Evolutionary conservation across 2,329 filamentous ascomycete species (phyloP).

Genomic region (Nothophoma quercina): DNA sequence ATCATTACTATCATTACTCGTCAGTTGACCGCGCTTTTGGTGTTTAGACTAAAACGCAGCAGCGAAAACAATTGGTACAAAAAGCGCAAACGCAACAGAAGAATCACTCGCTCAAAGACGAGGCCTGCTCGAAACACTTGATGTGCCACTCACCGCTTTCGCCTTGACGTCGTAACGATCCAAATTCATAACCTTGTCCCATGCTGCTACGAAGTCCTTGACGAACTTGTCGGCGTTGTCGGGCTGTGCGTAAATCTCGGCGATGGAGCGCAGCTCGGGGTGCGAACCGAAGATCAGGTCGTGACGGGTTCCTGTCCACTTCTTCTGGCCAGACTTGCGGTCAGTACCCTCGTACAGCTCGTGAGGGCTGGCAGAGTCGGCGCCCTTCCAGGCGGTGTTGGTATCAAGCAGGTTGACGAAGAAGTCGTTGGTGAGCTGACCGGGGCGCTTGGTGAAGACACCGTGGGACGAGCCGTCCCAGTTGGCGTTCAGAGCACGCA

Average conservation of each 20-base stretch:
- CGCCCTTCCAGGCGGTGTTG: slow-evolving; percentile 69
- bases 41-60: slow-evolving; percentile 4
- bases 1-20: slow-evolving; percentile 34
- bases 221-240: slow-evolving; percentile 71
- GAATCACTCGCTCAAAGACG: slow-evolving; percentile 30
- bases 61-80: slow-evolving; percentile 15
- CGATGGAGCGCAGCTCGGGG: slow-evolving; percentile 73
- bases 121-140: slow-evolving; percentile 34
- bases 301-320: slow-evolving; percentile 73
- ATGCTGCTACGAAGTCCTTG: slow-evolving; percentile 74
- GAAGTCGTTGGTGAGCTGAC: slow-evolving; percentile 79
- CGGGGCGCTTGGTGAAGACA: slow-evolving; percentile 72
- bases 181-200: slow-evolving; percentile 77
- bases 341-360: slow-evolving; percentile 71
- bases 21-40: slow-evolving; percentile 28
- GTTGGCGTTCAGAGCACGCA: slow-evolving; percentile 74
- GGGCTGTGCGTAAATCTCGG: slow-evolving; percentile 72
- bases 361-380: slow-evolving; percentile 45
- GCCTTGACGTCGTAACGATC: slow-evolving; percentile 69
- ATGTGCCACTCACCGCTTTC: slow-evolving; percentile 42
- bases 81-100: slow-evolving; percentile 20
- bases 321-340: slow-evolving; percentile 69
- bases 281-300: slow-evolving; percentile 79
- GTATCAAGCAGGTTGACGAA: slow-evolving; percentile 80
- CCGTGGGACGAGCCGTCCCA: slow-evolving; percentile 73